Base-by-base conservation (phyloP, 768 basidiomycete genomes). In the Tulasnella sp. region DNA sequence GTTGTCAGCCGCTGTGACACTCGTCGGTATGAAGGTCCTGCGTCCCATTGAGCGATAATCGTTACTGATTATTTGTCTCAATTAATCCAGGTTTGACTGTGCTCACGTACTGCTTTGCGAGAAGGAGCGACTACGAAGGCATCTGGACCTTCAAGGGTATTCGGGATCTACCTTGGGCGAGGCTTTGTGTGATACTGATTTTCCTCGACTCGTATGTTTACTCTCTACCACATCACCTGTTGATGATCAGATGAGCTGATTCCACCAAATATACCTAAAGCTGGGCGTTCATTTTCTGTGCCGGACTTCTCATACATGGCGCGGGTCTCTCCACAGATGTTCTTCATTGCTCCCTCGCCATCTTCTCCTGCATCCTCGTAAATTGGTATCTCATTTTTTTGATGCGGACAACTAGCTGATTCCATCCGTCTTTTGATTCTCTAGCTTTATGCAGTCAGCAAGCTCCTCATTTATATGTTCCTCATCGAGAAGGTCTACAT, bases 351-450 rank as follows among this genome's bases (percentile, higher is more conserved):
- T 51, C 38, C 2, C 50, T 59, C 27, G 62, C 60, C 23, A 53
- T 63, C 38, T 63, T 51, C 41, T 51, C 58, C 7, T 63, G 62
- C 62, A 63, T 63, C 34, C 17, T 63, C 29, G 62, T 63, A 21
- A 2, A 29, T 56, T 9, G n/a, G 7, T 19, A 34, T 8, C 23
- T 5, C 29, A 3, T 21, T 24, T 24, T 21, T 44, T 19, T 29
- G 27, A n/a, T 32, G 10, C 21, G n/a, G 17, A 17, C 19, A n/a
- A 10, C 34, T 26, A 21, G 27, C 5, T 9, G 8, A 7, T 47
- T 59, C 50, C 21, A 10, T 7, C 11, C 19, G 9, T 10, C 15
- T 15, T 2, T 1, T 19, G 11, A 49, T 15, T 34, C 1, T 11
- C 17, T 34, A 56, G 60, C 41, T 53, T 9, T 63, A 63, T 23